phyloP scores from a whole-genome alignment of 164 flowering plant genomes.

The Litsea cubeba region DNA sequence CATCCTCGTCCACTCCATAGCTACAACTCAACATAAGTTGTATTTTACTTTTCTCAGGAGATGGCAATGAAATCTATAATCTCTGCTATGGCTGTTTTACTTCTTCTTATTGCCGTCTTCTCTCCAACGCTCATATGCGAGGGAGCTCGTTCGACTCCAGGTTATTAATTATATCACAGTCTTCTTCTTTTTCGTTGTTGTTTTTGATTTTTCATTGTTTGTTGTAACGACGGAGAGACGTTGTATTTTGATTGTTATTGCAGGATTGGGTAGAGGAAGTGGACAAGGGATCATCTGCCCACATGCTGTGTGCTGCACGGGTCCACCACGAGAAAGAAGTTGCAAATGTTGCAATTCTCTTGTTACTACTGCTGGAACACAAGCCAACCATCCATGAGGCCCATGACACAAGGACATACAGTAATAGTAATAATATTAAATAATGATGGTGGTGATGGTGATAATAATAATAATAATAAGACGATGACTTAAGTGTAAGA shows the following conservation, averaged over 20 bases:
- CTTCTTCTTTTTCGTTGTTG: too few species aligned
- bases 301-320: too few species aligned
- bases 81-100: background rate
- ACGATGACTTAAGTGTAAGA: too few species aligned
- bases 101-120: background rate
- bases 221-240: background rate
- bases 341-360: too few species aligned
- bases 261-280: background rate
- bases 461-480: too few species aligned
- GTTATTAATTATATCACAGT: background rate
- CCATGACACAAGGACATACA: too few species aligned
- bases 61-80: background rate
- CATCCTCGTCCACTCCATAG: background rate
- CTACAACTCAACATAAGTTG: background rate
- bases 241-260: background rate
- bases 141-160: background rate
- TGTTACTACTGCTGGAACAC: too few species aligned
- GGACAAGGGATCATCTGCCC: background rate
- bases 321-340: too few species aligned
- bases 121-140: background rate
- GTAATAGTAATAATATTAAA: too few species aligned
- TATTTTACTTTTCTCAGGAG: background rate
- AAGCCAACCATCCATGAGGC: too few species aligned
- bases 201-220: background rate
- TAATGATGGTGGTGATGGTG: too few species aligned